These are phyloP conservation scores for Penicillium cataractarum DNA, from an alignment of 495 filamentous ascomycete genomes.

Conservation along the genomic window DNA sequence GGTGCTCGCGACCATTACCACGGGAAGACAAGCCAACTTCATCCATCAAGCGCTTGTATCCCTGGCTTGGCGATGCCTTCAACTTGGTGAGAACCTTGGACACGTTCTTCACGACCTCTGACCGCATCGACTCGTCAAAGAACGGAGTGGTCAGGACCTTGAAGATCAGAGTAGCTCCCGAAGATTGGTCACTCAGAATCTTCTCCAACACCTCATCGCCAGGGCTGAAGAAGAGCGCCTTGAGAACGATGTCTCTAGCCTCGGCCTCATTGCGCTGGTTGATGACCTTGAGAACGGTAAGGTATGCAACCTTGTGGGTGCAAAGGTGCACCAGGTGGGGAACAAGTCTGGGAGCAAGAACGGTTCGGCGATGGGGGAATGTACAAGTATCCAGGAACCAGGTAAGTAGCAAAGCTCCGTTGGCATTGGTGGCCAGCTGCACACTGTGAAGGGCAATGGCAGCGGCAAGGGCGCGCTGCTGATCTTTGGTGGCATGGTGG, in stretches of 20 bases:
- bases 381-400: slow-evolving; percentile 99
- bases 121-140: slow-evolving; percentile 89
- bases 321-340: slow-evolving; percentile 96
- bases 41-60: slow-evolving; percentile 98
- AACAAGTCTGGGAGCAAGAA: slow-evolving; percentile 89
- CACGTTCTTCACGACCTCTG: slow-evolving; percentile 87
- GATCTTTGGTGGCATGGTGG: slow-evolving; percentile 91
- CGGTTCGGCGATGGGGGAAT: slow-evolving; percentile 87
- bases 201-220: slow-evolving; percentile 87
- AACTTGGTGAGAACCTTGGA: slow-evolving; percentile 84
- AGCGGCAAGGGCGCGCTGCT: slow-evolving; percentile 92
- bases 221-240: slow-evolving; percentile 91
- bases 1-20: slow-evolving; percentile 51
- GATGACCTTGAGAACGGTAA: slow-evolving; percentile 97
- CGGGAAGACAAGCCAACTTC: slow-evolving; percentile 85
- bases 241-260: slow-evolving; percentile 87
- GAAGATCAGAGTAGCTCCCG: slow-evolving; percentile 94
- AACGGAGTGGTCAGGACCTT: slow-evolving; percentile 97
- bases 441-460: slow-evolving; percentile 96
- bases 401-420: slow-evolving; percentile 89
- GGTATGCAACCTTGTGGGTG: slow-evolving; percentile 97
- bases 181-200: slow-evolving; percentile 87
- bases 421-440: slow-evolving; percentile 93
- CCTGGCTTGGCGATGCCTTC: slow-evolving; percentile 91
- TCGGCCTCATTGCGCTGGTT: slow-evolving; percentile 96